Conservation (phyloP, 2,329 filamentous ascomycete species). For the Westerdykella sp. region DNA sequence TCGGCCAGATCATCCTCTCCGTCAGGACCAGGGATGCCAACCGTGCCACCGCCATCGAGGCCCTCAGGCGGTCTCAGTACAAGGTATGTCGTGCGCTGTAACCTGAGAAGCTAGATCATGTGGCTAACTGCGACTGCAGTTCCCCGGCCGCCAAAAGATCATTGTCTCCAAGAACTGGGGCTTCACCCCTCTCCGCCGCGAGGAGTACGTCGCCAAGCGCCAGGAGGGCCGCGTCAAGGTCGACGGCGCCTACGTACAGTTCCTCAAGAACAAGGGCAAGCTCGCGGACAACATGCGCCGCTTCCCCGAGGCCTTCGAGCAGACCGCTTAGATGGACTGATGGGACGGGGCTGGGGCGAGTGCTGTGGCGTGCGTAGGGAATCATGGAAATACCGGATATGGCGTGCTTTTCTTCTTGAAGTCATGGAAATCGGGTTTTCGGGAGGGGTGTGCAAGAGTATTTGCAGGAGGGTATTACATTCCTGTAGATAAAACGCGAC, state of each 20-base stretch:
- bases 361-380: slow-evolving; percentile 23
- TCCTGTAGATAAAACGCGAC: slow-evolving; percentile 22
- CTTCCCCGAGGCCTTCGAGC: slow-evolving; percentile 85
- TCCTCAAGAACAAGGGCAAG: slow-evolving; percentile 88
- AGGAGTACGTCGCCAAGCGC: slow-evolving; percentile 96
- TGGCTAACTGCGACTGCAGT: slow-evolving; percentile 39
- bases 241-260: slow-evolving; percentile 99
- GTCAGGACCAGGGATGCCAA: slow-evolving; percentile 94
- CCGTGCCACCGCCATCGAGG: slow-evolving; percentile 91
- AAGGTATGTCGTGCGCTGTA: slow-evolving; percentile 50
- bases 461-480: slow-evolving; percentile 14
- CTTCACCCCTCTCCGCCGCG: slow-evolving; percentile 95
- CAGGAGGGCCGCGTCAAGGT: slow-evolving; percentile 88
- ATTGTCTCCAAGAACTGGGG: slow-evolving; percentile 99
- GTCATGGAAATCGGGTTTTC: slow-evolving; percentile 29
- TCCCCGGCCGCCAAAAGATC: slow-evolving; percentile 99
- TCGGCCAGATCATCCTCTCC: slow-evolving; percentile 97
- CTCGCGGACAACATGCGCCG: slow-evolving; percentile 82
- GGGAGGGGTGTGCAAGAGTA: slow-evolving; percentile 7
- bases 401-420: slow-evolving; percentile 22
- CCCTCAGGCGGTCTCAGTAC: slow-evolving; percentile 98
- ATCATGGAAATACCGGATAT: slow-evolving; percentile 33
- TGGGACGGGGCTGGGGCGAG: slow-evolving; percentile 10
- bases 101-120: not conserved
- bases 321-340: slow-evolving; percentile 27